Evolutionary conservation across 768 basidiomycete genomes (phyloP).

Genomic region (Macrolepiota dolichaula): DNA sequence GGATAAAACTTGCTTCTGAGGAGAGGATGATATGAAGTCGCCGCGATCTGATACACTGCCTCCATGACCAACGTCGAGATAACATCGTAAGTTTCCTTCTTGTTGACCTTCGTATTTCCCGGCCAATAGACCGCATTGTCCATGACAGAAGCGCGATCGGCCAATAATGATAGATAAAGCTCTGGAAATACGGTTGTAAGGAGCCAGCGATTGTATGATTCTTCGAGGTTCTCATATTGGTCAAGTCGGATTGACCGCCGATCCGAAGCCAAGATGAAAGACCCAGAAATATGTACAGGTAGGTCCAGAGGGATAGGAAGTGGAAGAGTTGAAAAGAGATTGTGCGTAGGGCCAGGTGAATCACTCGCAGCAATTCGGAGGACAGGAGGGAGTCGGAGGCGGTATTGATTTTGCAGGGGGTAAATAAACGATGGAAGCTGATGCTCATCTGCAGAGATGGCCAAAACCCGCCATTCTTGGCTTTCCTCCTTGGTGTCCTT

Average conservation of each 20-base stretch:
- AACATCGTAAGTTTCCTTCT: conserved; percentile 13
- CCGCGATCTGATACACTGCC: conserved; percentile 6
- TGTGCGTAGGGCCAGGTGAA: background rate
- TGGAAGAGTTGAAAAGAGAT: conserved; percentile 43
- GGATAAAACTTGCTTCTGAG: conserved; percentile 17
- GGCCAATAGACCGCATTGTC: conserved; percentile 35
- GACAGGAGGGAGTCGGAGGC: background rate
- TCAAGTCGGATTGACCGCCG: conserved; percentile 40
- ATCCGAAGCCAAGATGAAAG: conserved; percentile 45
- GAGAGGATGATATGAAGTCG: background rate
- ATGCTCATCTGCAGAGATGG: background rate
- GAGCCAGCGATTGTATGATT: conserved; percentile 41
- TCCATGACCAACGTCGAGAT: conserved; percentile 8
- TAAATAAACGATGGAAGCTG: background rate
- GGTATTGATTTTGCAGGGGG: background rate
- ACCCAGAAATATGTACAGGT: conserved; percentile 43
- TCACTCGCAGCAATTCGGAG: conserved; percentile 4
- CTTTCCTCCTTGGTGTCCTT: background rate
- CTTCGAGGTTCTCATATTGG: conserved; percentile 27
- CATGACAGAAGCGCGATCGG: conserved; percentile 16
- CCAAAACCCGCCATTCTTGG: conserved; percentile 2
- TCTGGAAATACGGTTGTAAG: conserved; percentile 31
- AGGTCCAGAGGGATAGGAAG: conserved; percentile 34
- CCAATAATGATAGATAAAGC: conserved; percentile 37
- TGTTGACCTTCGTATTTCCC: conserved; percentile 5